These are phyloP conservation scores for Boeremia exigua DNA, from an alignment of 2,329 filamentous ascomycete species.

Conservation along the genomic window DNA sequence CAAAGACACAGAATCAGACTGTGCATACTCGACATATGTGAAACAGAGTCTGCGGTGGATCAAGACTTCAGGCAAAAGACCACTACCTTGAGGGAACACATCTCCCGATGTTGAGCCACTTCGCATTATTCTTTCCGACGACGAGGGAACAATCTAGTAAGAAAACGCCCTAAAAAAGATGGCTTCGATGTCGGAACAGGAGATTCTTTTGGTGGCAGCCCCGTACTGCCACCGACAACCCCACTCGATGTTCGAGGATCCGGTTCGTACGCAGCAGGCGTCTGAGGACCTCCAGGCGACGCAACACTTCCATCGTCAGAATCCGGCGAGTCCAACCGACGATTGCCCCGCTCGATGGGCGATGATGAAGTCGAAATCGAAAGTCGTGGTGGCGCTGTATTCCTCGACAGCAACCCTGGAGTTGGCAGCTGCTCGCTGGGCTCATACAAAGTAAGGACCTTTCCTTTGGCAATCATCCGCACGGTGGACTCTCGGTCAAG, in stretches of 20 bases:
- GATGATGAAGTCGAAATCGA: slow-evolving; percentile 6
- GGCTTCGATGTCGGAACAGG: slow-evolving; percentile 7
- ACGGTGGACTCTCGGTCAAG: slow-evolving; percentile 37
- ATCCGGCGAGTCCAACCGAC: neutral
- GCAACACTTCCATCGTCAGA: neutral
- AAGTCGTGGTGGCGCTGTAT: slow-evolving; percentile 1
- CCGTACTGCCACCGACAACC: neutral
- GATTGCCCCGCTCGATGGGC: neutral
- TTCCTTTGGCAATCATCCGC: slow-evolving; percentile 35
- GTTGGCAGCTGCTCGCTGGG: slow-evolving; percentile 27
- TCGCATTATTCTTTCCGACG: neutral
- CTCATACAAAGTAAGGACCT: slow-evolving; percentile 37
- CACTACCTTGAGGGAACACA: neutral
- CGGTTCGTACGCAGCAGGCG: neutral
- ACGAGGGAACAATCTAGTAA: neutral
- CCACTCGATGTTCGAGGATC: slow-evolving; percentile 10
- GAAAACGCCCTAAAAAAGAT: slow-evolving; percentile 3
- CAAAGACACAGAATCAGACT: slow-evolving; percentile 1
- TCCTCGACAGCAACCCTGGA: neutral
- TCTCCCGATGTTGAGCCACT: neutral
- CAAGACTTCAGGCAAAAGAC: slow-evolving; percentile 5
- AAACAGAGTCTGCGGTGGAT: slow-evolving; percentile 25
- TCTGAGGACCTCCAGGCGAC: neutral
- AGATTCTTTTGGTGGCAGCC: slow-evolving; percentile 3
- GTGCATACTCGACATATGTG: slow-evolving; percentile 9